phyloP scores from a whole-genome alignment of 345 rosid genomes.

The Bruguiera parviflora region DNA sequence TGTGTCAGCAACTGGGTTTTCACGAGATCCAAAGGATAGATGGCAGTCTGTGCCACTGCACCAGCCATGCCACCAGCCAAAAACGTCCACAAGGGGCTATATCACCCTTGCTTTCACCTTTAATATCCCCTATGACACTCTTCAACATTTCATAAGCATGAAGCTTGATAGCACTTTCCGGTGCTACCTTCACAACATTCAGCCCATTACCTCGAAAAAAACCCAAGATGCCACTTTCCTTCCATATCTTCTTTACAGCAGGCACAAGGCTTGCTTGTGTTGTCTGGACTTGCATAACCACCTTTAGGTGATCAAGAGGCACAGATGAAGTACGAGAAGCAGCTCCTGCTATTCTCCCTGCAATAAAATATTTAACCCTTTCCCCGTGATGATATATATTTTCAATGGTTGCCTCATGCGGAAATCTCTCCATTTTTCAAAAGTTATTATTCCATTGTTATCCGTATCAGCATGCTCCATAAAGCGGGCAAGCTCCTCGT shows the following conservation, averaged over 20 bases:
- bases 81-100: constrained; percentile 60
- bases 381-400: constrained; percentile 83
- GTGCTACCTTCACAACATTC: constrained; percentile 83
- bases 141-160: constrained; percentile 72
- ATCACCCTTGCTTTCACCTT: constrained; percentile 51
- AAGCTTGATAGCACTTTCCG: constrained; percentile 87
- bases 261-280: constrained; percentile 53
- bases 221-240: constrained; percentile 51
- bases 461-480: constrained; percentile 92
- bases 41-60: constrained; percentile 81
- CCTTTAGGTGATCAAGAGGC: constrained; percentile 86
- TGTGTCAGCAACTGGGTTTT: constrained; percentile 83
- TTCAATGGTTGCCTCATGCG: constrained; percentile 88
- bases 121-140: constrained; percentile 42
- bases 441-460: constrained; percentile 78
- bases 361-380: constrained; percentile 81
- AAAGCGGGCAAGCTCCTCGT: constrained; percentile 80
- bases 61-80: constrained; percentile 88
- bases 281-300: constrained; percentile 75
- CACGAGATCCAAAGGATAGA: constrained; percentile 87
- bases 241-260: constrained; percentile 64
- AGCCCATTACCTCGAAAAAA: constrained; percentile 82
- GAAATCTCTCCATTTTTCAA: constrained; percentile 97
- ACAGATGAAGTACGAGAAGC: constrained; percentile 87
- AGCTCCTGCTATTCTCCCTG: constrained; percentile 91